A percentile compares a stretch with the other conserved stretches of the same genome.
Conservation (phyloP, 2,329 filamentous ascomycete species). For the Penicillium sp. region DNA sequence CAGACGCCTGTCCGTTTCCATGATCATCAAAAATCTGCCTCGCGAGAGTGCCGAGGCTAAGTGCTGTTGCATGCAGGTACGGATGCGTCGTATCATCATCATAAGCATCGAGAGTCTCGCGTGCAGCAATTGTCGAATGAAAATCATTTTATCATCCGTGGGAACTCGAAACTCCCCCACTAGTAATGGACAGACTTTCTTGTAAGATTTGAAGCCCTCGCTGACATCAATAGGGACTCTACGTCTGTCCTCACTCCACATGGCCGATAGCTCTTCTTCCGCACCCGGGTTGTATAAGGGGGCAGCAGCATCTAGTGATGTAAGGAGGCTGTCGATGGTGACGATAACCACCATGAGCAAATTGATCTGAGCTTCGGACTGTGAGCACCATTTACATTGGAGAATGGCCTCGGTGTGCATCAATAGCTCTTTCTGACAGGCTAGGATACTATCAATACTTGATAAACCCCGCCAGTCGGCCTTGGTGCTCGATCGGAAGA, state of each 20-base stretch:
- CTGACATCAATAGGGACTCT: background rate
- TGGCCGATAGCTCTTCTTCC: constrained; percentile 9
- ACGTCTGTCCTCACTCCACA: background rate
- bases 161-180: constrained; percentile 28
- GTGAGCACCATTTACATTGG: constrained; percentile 28
- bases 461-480: constrained; percentile 12
- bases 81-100: constrained; percentile 26
- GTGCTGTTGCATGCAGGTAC: constrained; percentile 25
- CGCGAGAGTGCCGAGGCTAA: constrained; percentile 17
- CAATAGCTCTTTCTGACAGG: constrained; percentile 28
- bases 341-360: constrained; percentile 32
- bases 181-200: constrained; percentile 27
- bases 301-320: constrained; percentile 23
- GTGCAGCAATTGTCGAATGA: constrained; percentile 28
- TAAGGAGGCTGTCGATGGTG: constrained; percentile 30
- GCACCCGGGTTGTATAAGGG: constrained; percentile 13
- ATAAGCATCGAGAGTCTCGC: constrained; percentile 29
- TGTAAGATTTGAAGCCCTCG: constrained; percentile 16
- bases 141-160: constrained; percentile 27
- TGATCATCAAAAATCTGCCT: constrained; percentile 30
- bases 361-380: constrained; percentile 21
- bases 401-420: constrained; percentile 30
- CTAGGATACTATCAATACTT: constrained; percentile 28
- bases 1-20: constrained; percentile 31
- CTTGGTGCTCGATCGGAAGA: constrained; percentile 15